These are phyloP conservation scores for Capronia americana DNA, from an alignment of 2,329 filamentous ascomycete genomes.

Conservation along the genomic window DNA sequence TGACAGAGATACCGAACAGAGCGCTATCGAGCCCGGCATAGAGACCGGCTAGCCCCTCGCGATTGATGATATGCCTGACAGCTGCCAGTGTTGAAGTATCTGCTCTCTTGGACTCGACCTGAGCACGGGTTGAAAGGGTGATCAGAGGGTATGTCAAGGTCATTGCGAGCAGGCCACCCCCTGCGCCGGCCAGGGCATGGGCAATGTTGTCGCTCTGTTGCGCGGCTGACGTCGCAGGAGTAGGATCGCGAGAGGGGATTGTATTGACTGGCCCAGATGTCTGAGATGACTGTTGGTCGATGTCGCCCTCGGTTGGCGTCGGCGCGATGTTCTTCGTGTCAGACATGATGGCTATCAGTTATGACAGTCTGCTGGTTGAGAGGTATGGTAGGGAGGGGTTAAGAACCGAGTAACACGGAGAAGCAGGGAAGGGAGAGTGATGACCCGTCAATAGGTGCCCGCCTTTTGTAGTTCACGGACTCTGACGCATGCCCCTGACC, in stretches of 20 bases:
- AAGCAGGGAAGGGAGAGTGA: conserved; percentile 6
- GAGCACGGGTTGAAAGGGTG: conserved; percentile 93
- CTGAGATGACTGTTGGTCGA: conserved; percentile 24
- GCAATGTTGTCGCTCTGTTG: conserved; percentile 97
- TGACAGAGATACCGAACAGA: conserved; percentile 95
- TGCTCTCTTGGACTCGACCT: conserved; percentile 95
- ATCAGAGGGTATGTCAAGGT: conserved; percentile 95
- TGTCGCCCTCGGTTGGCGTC: conserved; percentile 29
- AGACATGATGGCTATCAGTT: conserved; percentile 27
- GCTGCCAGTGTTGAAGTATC: conserved; percentile 84
- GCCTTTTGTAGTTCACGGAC: conserved; percentile 22
- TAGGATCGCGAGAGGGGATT: conserved; percentile 12
- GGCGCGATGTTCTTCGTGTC: conserved; percentile 32
- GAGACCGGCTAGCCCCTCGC: conserved; percentile 86
- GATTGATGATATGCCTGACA: conserved; percentile 82
- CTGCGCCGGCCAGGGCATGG: conserved; percentile 89
- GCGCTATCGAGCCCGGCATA: conserved; percentile 94
- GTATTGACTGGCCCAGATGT: conserved; percentile 26
- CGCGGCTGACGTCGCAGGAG: conserved; percentile 65
- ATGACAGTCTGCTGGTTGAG: neutral
- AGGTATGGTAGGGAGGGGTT: neutral
- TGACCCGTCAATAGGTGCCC: conserved; percentile 22
- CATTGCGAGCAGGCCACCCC: conserved; percentile 95
- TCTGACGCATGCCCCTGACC: conserved; percentile 21
- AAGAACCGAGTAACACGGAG: conserved; percentile 1